Conservation (phyloP, 139 green algal species). For the Coelastrella sp. region DNA sequence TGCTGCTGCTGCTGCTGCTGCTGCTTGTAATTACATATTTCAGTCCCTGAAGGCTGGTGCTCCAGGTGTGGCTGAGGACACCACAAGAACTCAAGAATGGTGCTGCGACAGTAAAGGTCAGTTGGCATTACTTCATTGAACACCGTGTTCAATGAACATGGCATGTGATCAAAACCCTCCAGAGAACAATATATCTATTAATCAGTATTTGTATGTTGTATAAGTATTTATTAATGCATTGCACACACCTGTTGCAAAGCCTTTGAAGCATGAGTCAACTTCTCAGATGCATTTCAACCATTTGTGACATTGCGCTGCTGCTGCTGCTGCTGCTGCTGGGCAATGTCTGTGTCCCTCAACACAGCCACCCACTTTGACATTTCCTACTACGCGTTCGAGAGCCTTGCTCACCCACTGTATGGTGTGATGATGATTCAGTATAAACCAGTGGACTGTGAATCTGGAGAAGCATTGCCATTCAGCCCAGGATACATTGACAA, state of each 20-base stretch:
- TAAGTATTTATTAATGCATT: too few species aligned
- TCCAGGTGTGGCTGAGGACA: conserved; percentile 63
- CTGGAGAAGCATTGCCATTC: not conserved
- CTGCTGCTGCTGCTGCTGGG: conserved; percentile 17
- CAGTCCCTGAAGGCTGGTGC: conserved; percentile 46
- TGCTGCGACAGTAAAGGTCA: not conserved
- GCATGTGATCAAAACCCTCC: too few species aligned
- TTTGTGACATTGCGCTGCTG: not conserved
- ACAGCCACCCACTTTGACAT: conserved; percentile 83
- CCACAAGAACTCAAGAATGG: conserved; percentile 32
- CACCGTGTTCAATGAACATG: too few species aligned
- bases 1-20: not conserved
- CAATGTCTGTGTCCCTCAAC: too few species aligned
- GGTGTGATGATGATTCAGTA: conserved; percentile 51
- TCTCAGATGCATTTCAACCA: not conserved
- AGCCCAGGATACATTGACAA: not conserved
- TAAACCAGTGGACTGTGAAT: conserved; percentile 44
- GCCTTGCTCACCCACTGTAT: conserved; percentile 66
- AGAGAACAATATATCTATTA: too few species aligned
- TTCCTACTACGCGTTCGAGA: conserved; percentile 72
- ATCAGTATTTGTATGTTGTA: too few species aligned
- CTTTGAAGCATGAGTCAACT: too few species aligned
- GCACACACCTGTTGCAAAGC: too few species aligned
- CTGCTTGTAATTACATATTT: too few species aligned
- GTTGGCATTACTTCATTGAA: not conserved